phyloP scores from a whole-genome alignment of 257 asterid species.

The Nicotiana sylvestris region DNA sequence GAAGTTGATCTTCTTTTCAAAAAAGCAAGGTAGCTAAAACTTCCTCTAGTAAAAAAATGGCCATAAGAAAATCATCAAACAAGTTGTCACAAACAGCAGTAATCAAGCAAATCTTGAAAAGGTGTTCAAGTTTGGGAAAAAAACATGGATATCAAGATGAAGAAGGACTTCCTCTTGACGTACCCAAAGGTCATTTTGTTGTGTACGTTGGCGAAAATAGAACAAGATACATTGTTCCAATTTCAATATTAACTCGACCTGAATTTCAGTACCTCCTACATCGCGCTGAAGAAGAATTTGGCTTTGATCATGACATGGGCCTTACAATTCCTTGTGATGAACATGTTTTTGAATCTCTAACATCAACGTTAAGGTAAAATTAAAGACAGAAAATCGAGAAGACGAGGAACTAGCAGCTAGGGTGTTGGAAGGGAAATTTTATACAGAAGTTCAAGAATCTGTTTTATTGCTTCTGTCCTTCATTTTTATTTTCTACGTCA shows the following conservation, averaged over 20 bases:
- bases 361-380: conserved; percentile 28
- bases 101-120: conserved; percentile 46
- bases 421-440: not conserved
- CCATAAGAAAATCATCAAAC: conserved; percentile 28
- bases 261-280: conserved; percentile 39
- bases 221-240: conserved; percentile 43
- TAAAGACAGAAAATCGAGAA: too few relatives aligned
- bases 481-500: too few relatives aligned
- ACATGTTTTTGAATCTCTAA: conserved; percentile 36
- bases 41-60: conserved; percentile 26
- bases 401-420: not conserved
- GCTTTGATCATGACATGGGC: conserved; percentile 59
- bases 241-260: conserved; percentile 33
- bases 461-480: not conserved
- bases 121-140: conserved; percentile 50
- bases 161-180: conserved; percentile 45
- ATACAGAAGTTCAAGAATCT: conserved; percentile 8
- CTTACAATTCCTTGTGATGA: conserved; percentile 54
- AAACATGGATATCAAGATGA: conserved; percentile 21
- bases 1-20: too few relatives aligned
- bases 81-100: conserved; percentile 46
- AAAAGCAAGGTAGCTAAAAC: too few relatives aligned
- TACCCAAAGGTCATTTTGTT: conserved; percentile 54
- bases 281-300: conserved; percentile 55
- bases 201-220: conserved; percentile 55